Evolutionary conservation across 2,329 filamentous ascomycete species (phyloP), one percentile per base, ranked within the genome.

Genomic region (Coniochaeta prunicola): DNA sequence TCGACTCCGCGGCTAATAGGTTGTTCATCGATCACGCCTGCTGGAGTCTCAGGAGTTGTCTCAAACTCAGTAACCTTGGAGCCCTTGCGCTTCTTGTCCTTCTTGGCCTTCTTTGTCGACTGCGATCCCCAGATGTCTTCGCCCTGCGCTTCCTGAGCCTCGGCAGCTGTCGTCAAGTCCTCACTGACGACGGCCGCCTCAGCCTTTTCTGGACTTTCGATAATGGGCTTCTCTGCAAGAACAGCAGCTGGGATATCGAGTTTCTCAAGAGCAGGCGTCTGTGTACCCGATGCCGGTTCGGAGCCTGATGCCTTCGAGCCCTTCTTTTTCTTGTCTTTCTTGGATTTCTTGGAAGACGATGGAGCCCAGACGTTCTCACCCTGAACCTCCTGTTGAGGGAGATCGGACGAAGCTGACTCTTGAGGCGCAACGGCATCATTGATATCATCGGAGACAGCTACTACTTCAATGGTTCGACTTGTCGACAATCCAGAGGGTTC

Each of bases 101-200:
- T 73, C 63, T 74, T 73, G 48, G 69, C 68, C 60, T 73, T 75
- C 61, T 71, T 73, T 31, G 60, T 42, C 33, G 53, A 28, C 28
- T 12, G 53, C 24, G 53, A 34, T n/a, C 36, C 53, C 33, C 33
- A 24, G 53, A n/a, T 28, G 19, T 55, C 30, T 7, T 55, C 53
- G 53, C n/a, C 24, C 5, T 30, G 21, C 1, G 28, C 30, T 55
- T 28, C 33, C 24, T 24, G 30, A 9, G 30, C n/a, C 30, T 34
- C n/a, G 10, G 53, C 24, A 2, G 12, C 24, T 5, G 28, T 21
- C 30, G 53, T 15, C 19, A 21, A 21, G 7, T 55, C 53, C 30
- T 55, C 53, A 7, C n/a, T 28, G 17, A 10, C 26, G 17, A 34
- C 24, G 21, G 5, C 12, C 12, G 53, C 17, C 17, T 55, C 30